Conservation (phyloP, 1,284 basidiomycete species). For the Salmacisia buchloeana region DNA sequence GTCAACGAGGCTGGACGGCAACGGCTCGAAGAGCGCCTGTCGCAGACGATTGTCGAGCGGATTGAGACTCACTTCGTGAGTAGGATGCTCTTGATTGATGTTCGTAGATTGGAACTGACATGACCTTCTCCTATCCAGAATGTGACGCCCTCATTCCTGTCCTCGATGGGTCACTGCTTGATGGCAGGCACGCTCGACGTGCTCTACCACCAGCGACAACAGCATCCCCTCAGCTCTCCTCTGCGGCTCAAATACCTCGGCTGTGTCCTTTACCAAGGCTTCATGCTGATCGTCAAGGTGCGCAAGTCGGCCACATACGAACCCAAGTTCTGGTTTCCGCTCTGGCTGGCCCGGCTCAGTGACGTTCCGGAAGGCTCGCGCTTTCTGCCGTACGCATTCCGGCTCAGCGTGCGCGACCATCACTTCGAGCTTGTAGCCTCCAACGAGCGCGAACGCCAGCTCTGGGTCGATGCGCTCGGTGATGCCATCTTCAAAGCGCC, state of each 20-base stretch:
- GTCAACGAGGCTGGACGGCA: constrained; percentile 41
- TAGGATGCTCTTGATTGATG: neutral
- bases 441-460: constrained; percentile 34
- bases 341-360: constrained; percentile 33
- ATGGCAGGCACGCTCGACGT: constrained; percentile 47
- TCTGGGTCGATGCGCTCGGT: constrained; percentile 42
- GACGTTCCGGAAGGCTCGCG: constrained; percentile 25
- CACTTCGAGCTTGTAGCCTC: constrained; percentile 46
- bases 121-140: neutral
- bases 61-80: constrained; percentile 29
- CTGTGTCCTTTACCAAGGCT: constrained; percentile 40
- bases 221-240: constrained; percentile 36
- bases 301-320: constrained; percentile 41
- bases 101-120: neutral
- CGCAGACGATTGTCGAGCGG: constrained; percentile 38
- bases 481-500: constrained; percentile 26
- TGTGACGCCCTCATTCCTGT: constrained; percentile 27
- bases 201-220: constrained; percentile 37
- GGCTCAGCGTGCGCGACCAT: constrained; percentile 38
- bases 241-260: constrained; percentile 48
- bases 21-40: constrained; percentile 37
- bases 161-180: constrained; percentile 36
- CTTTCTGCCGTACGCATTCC: constrained; percentile 39
- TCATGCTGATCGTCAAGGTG: constrained; percentile 44
- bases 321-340: constrained; percentile 46